Conservation (phyloP, 441 rosid species). For the Cnidoscolus chayamansa region DNA sequence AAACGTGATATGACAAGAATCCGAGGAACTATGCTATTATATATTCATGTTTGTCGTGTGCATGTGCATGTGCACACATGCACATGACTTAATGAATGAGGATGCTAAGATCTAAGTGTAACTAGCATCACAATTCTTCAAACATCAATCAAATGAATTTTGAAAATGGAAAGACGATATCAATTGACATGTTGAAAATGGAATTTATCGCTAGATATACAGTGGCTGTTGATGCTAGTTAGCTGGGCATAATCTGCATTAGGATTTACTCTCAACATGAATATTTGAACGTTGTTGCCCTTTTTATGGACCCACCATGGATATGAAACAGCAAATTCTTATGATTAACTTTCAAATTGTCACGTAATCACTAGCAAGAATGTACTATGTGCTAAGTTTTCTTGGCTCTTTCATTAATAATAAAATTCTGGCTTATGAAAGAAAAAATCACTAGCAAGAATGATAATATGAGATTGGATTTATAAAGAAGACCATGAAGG, state of each 20-base stretch:
- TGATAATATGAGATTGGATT: background rate
- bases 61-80: too few species aligned
- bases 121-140: background rate
- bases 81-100: too few species aligned
- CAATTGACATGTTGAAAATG: too few species aligned
- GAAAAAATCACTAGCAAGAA: too few species aligned
- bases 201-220: background rate
- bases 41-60: too few species aligned
- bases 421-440: too few species aligned
- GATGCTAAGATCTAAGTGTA: background rate
- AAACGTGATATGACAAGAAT: too few species aligned
- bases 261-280: background rate
- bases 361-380: background rate
- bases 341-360: background rate
- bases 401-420: too few species aligned
- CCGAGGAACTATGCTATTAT: too few species aligned
- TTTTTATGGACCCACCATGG: conserved; percentile 10
- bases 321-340: background rate
- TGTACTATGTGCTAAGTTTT: too few species aligned
- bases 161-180: background rate
- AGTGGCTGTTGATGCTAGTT: conserved; percentile 15
- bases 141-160: background rate
- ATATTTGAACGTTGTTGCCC: background rate
- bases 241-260: conserved; percentile 7
- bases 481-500: background rate